These are phyloP conservation scores for Penicillium vulpinum DNA, from an alignment of 2,329 filamentous ascomycete species.

Conservation along the genomic window DNA sequence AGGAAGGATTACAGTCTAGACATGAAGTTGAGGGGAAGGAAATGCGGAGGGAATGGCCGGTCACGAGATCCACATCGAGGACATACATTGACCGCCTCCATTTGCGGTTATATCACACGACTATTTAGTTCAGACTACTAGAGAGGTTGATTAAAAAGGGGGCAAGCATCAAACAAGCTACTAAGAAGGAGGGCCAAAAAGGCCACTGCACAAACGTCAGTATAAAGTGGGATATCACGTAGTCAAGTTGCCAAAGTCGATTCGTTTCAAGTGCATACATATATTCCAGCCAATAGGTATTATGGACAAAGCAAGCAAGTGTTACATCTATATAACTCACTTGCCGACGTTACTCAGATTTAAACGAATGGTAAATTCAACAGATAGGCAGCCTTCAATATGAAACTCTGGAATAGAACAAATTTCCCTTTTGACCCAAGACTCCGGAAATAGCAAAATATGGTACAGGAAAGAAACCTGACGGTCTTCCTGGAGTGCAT, in stretches of 20 bases:
- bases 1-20: neutral
- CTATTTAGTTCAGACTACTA: no score
- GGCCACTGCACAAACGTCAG: neutral
- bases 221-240: no score
- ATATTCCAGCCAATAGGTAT: no score
- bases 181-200: neutral
- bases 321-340: neutral
- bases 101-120: neutral
- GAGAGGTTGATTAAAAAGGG: neutral
- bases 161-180: no score
- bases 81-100: constrained; percentile 5
- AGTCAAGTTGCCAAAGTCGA: neutral
- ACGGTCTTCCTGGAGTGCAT: constrained; percentile 29
- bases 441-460: constrained; percentile 42
- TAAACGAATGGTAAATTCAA: constrained; percentile 10
- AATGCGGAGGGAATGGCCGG: constrained; percentile 8
- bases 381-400: constrained; percentile 22
- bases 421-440: constrained; percentile 41
- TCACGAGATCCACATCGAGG: constrained; percentile 13
- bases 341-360: neutral
- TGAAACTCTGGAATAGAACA: constrained; percentile 30
- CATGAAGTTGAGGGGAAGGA: constrained; percentile 6
- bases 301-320: no score
- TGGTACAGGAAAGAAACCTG: constrained; percentile 42
- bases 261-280: neutral